Conservation (phyloP, 805 yeast genomes). For the Saccharomyces eubayanus region DNA sequence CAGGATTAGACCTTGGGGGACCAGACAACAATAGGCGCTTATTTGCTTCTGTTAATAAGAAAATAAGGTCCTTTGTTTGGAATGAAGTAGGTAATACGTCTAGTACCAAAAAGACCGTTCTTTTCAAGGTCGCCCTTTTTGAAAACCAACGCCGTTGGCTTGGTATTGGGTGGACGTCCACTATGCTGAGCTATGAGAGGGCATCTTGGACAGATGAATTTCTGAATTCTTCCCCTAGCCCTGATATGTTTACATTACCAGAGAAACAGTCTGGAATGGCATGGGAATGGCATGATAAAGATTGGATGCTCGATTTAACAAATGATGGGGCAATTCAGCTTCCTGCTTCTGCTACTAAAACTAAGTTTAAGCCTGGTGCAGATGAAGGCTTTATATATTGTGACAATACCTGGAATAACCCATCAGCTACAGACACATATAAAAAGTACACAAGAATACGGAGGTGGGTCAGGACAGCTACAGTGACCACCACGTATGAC, state of each 20-base stretch:
- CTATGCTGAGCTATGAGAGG: slow-evolving; percentile 83
- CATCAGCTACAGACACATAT: slow-evolving; percentile 79
- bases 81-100: slow-evolving; percentile 16
- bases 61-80: slow-evolving; percentile 26
- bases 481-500: slow-evolving; percentile 40
- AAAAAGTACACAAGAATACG: slow-evolving; percentile 89
- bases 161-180: slow-evolving; percentile 96
- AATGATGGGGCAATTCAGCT: slow-evolving; percentile 79
- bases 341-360: slow-evolving; percentile 47
- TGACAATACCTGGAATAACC: slow-evolving; percentile 92
- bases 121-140: slow-evolving; percentile 84
- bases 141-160: slow-evolving; percentile 97
- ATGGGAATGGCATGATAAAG: slow-evolving; percentile 93
- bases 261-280: slow-evolving; percentile 63
- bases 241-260: slow-evolving; percentile 75
- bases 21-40: slow-evolving; percentile 35
- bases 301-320: slow-evolving; percentile 85
- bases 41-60: slow-evolving; percentile 35
- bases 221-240: slow-evolving; percentile 71
- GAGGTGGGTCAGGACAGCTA: slow-evolving; percentile 94
- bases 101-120: slow-evolving; percentile 43
- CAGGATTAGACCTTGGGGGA: slow-evolving; percentile 72
- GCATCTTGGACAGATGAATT: slow-evolving; percentile 97
- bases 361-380: slow-evolving; percentile 56
- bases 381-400: slow-evolving; percentile 85